These are phyloP conservation scores for Kazachstania africana DNA, from an alignment of 805 yeast genomes.

Conservation along the genomic window DNA sequence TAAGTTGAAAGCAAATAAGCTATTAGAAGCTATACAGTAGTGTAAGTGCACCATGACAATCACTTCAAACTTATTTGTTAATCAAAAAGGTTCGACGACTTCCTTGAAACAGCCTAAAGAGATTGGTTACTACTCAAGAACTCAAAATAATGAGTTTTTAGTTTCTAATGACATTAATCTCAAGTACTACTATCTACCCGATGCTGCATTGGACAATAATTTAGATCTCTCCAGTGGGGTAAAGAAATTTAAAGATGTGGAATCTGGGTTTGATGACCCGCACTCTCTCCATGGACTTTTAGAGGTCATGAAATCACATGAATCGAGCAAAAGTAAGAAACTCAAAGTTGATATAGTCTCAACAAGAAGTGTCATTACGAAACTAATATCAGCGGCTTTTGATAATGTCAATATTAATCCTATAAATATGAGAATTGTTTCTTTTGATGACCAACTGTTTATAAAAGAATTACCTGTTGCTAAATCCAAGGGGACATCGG, in stretches of 20 bases:
- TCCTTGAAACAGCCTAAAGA: slow-evolving; percentile 82
- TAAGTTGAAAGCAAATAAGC: too few species aligned
- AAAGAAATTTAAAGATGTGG: slow-evolving; percentile 42
- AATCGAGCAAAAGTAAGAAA: slow-evolving; percentile 31
- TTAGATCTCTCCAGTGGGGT: slow-evolving; percentile 59
- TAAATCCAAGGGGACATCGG: slow-evolving; percentile 5
- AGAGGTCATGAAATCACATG: slow-evolving; percentile 42
- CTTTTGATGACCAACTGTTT: slow-evolving; percentile 67
- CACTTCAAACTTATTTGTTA: slow-evolving; percentile 21
- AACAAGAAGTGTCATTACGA: slow-evolving; percentile 69
- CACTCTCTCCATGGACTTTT: slow-evolving; percentile 41
- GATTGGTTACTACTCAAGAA: slow-evolving; percentile 53
- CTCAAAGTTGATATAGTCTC: slow-evolving; percentile 57
- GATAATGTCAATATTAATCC: slow-evolving; percentile 41
- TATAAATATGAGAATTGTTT: slow-evolving; percentile 49
- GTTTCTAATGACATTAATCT: slow-evolving; percentile 42
- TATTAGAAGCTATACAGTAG: too few species aligned
- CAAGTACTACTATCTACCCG: slow-evolving; percentile 74
- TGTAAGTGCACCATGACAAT: slow-evolving; percentile 14
- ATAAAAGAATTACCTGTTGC: slow-evolving; percentile 36
- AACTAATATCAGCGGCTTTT: slow-evolving; percentile 47
- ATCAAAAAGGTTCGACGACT: slow-evolving; percentile 46
- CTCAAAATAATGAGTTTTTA: slow-evolving; percentile 39
- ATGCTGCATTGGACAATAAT: slow-evolving; percentile 46
- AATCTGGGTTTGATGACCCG: slow-evolving; percentile 36